Base-by-base conservation (phyloP, 2,329 filamentous ascomycete species). In the Penicillium janthinellum region DNA sequence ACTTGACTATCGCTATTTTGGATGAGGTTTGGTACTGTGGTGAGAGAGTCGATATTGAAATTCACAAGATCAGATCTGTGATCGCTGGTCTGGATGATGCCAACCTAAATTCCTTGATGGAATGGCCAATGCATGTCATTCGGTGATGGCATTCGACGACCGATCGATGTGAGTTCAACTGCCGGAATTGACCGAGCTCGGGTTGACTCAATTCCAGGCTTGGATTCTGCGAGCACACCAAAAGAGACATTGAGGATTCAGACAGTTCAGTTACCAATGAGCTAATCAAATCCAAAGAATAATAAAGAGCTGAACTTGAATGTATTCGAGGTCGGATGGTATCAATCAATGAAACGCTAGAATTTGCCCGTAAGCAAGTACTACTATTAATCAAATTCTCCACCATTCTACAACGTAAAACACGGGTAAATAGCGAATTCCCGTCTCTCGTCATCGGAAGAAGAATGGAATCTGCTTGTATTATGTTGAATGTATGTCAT, bases 21-120 rank as follows among this genome's bases (percentile, higher is more conserved):
- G 58, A 61, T 25, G 52, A 54, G 10, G 17, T 57, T 8, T 63
- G 61, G 61, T 61, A 54, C 39, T 51, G 47, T 48, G 61, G 61
- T 1, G 42, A 37, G 25, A 56, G 15, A 3, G 61, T 55, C 39
- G 56, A 52, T 8, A 31, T 22, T 6, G 61, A 63, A 14, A 61
- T 63, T 11, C 35, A 20, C 12, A 63, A 61, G n/a, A 63, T 61
- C 3, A 31, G 55, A 22, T 15, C 25, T 1, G 5, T 63, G 10
- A 31, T 63, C 11, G 35, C 17, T 6, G 22, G n/a, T 6, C 22
- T 60, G 1, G 50, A 25, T 0, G 44, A 54, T 45, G 11, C 11
- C 1, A 28, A 47, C 7, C 15, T 63, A 2, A 22, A 1, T 6
- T 14, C 22, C 8, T n/a, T 58, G 44, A 60, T 60, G 58, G 42